Evolutionary conservation across 257 asterid genomes (phyloP).

Genomic region (Ophiorrhiza pumila): DNA sequence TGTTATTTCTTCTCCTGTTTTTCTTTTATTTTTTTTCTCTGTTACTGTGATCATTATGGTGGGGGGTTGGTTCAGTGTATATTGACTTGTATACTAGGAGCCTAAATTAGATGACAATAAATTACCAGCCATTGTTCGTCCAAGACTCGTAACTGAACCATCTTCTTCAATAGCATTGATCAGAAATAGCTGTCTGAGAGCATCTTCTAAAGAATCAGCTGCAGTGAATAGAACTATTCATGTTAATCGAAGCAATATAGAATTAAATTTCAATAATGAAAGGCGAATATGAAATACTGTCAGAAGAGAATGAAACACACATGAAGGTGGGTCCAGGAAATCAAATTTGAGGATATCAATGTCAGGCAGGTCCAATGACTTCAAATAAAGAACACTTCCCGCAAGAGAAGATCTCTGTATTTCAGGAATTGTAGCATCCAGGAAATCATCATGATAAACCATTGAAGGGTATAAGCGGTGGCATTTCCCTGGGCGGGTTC

Average conservation of each 20-base stretch:
- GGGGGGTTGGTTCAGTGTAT: too few species aligned
- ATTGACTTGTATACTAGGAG: neutral
- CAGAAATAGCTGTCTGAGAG: conserved; percentile 80
- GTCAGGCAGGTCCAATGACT: conserved; percentile 87
- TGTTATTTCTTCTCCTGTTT: neutral
- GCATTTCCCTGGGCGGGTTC: conserved; percentile 95
- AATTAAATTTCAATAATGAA: neutral
- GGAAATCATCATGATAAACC: conserved; percentile 65
- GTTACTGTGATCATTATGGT: neutral
- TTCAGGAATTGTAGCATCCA: conserved; percentile 94
- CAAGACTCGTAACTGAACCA: conserved; percentile 75
- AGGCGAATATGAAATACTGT: neutral
- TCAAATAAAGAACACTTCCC: conserved; percentile 86
- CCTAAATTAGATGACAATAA: neutral
- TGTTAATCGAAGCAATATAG: neutral
- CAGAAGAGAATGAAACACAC: conserved; percentile 40
- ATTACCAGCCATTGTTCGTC: conserved; percentile 88
- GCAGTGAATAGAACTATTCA: conserved; percentile 27
- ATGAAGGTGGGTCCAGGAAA: conserved; percentile 90
- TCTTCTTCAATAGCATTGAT: conserved; percentile 85
- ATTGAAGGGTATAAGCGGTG: conserved; percentile 77
- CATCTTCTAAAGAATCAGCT: conserved; percentile 93
- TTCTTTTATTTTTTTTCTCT: neutral
- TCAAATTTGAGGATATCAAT: conserved; percentile 89
- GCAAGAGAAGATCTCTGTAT: conserved; percentile 97